Evolutionary conservation across 177 flowering plant genomes (phyloP).

Genomic region (Vitis hybrid): DNA sequence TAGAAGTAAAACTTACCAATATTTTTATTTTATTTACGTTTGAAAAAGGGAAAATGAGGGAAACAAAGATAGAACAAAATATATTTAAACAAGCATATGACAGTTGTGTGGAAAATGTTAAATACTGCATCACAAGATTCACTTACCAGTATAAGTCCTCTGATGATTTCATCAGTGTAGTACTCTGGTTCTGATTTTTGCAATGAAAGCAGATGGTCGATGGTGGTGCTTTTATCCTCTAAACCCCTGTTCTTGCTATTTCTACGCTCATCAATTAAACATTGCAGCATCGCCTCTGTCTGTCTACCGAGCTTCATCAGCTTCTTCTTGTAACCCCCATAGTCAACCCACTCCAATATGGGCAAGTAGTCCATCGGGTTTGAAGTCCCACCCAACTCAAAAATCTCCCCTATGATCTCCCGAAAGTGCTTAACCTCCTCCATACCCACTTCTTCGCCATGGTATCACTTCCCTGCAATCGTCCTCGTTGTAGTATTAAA

Average conservation of each 20-base stretch:
- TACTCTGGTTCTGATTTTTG: constrained; percentile 22
- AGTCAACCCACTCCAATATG: not conserved
- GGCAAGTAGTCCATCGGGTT: not conserved
- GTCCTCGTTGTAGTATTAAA: not conserved
- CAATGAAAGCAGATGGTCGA: not conserved
- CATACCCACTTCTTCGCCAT: not conserved
- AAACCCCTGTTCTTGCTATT: not conserved
- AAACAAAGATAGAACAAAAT: too few species aligned
- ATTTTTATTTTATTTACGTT: too few species aligned
- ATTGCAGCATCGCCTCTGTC: constrained; percentile 10
- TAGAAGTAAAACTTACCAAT: too few species aligned
- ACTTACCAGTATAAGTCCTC: constrained; percentile 34
- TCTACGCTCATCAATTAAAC: constrained; percentile 16
- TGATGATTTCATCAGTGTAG: constrained; percentile 34
- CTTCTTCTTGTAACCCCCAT: constrained; percentile 4
- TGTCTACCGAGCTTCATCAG: not conserved
- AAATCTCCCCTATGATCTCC: too few species aligned
- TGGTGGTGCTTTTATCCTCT: not conserved
- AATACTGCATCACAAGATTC: too few species aligned
- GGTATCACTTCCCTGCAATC: not conserved
- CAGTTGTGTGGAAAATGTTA: too few species aligned
- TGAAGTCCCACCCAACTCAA: too few species aligned
- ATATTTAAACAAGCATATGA: too few species aligned
- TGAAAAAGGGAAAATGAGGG: too few species aligned
- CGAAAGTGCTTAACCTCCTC: too few species aligned